Percentiles rank a stretch among this genome's conserved stretches.
Conservation (phyloP, 305 asterid genomes). For the Fraxinus sp. region DNA sequence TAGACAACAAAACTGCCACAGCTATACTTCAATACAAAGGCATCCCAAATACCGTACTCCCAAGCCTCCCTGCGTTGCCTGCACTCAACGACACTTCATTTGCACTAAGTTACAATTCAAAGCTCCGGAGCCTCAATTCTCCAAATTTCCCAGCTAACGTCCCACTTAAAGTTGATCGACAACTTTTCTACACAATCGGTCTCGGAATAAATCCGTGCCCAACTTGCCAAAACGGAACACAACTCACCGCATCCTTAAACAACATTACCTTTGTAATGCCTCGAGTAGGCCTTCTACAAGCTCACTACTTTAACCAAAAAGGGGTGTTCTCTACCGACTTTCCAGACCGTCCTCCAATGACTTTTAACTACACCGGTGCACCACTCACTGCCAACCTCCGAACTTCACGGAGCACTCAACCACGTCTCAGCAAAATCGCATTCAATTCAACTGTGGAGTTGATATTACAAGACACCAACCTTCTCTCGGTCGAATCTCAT, state of each 20-base stretch:
- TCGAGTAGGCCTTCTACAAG: slow-evolving; percentile 49
- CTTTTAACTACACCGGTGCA: slow-evolving; percentile 68
- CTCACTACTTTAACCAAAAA: slow-evolving; percentile 48
- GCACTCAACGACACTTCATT: slow-evolving; percentile 40
- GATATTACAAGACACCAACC: slow-evolving; percentile 65
- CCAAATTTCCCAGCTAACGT: slow-evolving; percentile 53
- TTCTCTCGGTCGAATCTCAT: slow-evolving; percentile 58
- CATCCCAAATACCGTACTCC: slow-evolving; percentile 29
- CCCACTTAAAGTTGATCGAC: slow-evolving; percentile 50
- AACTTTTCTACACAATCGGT: slow-evolving; percentile 60
- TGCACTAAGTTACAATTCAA: slow-evolving; percentile 36
- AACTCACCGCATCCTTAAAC: slow-evolving; percentile 59
- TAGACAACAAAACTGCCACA: slow-evolving; percentile 63
- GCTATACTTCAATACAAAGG: slow-evolving; percentile 61
- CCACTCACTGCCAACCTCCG: slow-evolving; percentile 55
- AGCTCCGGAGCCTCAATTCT: slow-evolving; percentile 52
- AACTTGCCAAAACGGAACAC: slow-evolving; percentile 54
- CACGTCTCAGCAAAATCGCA: slow-evolving; percentile 44
- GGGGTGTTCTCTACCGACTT: slow-evolving; percentile 50
- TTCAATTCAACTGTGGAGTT: slow-evolving; percentile 63
- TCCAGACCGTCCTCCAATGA: slow-evolving; percentile 56
- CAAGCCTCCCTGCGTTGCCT: slow-evolving; percentile 46
- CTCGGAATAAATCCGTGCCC: slow-evolving; percentile 62
- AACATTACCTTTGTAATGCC: slow-evolving; percentile 73
- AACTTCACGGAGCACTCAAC: slow-evolving; percentile 25